Conservation (phyloP, 1,139 yeast genomes). For the Yamadazyma spencermartinsiae region DNA sequence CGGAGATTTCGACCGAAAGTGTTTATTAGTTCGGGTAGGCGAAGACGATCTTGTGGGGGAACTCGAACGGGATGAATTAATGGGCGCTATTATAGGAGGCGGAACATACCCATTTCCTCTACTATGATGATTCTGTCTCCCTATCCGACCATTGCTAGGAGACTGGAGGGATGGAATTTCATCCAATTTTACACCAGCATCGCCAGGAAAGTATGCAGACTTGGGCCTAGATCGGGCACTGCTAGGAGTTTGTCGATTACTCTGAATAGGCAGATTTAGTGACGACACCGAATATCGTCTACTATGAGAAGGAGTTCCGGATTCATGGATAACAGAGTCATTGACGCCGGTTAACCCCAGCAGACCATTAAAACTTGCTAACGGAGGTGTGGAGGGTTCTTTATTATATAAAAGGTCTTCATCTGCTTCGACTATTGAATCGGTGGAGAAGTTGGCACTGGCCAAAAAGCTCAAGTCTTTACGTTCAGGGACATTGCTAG, state of each 20-base stretch:
- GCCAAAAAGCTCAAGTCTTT: constrained; percentile 22
- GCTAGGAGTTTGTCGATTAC: not conserved
- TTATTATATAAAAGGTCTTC: constrained; percentile 9
- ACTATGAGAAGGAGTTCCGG: constrained; percentile 7
- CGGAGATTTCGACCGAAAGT: constrained; percentile 35
- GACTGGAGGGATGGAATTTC: constrained; percentile 10
- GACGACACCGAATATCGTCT: constrained; percentile 27
- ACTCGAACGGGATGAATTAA: constrained; percentile 19
- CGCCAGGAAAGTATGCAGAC: constrained; percentile 32
- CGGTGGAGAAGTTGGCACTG: constrained; percentile 47
- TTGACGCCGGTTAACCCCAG: not conserved
- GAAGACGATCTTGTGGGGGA: constrained; percentile 37
- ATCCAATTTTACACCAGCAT: constrained; percentile 11
- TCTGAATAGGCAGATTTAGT: constrained; percentile 19
- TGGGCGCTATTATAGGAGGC: constrained; percentile 19
- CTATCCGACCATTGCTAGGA: constrained; percentile 3
- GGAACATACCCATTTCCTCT: constrained; percentile 13
- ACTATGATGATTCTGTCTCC: constrained; percentile 7
- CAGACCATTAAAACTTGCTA: not conserved
- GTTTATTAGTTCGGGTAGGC: constrained; percentile 29
- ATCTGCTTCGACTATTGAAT: constrained; percentile 30
- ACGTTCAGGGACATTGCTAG: no score
- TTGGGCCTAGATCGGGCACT: constrained; percentile 33
- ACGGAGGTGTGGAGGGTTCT: constrained; percentile 1
- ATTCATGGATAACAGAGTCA: not conserved